Evolutionary conservation across 2,329 filamentous ascomycete species (phyloP), one percentile per base, ranked within the genome.

Genomic region (Aspergillus jensenii): DNA sequence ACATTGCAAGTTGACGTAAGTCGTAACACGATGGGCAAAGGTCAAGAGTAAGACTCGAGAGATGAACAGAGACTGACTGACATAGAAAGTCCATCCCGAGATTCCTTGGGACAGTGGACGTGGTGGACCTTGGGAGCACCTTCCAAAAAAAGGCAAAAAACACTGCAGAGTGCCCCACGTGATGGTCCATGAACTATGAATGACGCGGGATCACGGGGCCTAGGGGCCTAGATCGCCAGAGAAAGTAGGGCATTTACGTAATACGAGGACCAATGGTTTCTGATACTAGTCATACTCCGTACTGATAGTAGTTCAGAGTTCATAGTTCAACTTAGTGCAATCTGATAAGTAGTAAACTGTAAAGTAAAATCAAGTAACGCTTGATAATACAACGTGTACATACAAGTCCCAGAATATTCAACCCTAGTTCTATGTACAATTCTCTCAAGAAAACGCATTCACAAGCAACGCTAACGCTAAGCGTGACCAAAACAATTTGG

Each of bases 381-480:
- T 37, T n/a, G 35, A 37, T 37, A 37, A 37, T 14, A 37, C 3
- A 31, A 11, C 8, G 9, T 9, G 9, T 14, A 37, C 35, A 12
- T 37, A 37, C 35, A 15, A 15, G 35, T 37, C 14, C 35, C 15
- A n/a, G 14, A 37, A n/a, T 37, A n/a, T n/a, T 37, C 35, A 15
- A n/a, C 12, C 35, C 35, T n/a, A 37, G 14, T 37, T 37, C 35
- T 37, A 37, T 37, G 35, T 37, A 37, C 12, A 37, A n/a, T 37
- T n/a, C 35, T 7, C 35, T 14, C 35, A 37, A 37, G 14, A 37
- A 37, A 37, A 37, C 14, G 35, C 35, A 37, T 37, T 37, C 35
- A 37, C 23, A 43, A 23, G 48, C 48, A 41, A 52, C 39, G n/a
- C 39, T 44, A 40, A 33, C 49, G 49, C 49, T 52, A 44, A 44